Evolutionary conservation across 331 rosid species (phyloP).

Genomic region (Pyrus hybrid): DNA sequence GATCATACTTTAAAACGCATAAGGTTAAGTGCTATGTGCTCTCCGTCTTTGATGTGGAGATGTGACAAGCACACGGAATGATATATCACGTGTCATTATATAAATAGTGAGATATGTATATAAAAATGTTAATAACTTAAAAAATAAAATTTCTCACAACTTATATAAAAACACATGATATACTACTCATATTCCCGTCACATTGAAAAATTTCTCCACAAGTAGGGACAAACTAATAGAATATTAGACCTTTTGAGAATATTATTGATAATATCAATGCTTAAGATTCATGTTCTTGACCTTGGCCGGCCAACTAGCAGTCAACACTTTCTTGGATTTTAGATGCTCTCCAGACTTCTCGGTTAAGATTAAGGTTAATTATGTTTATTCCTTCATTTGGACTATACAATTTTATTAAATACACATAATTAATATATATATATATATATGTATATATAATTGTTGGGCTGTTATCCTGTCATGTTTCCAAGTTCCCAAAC

Average conservation of each 20-base stretch:
- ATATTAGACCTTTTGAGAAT: background rate
- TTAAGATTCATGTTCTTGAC: background rate
- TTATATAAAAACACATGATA: no score
- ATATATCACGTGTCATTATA: no score
- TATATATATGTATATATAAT: no score
- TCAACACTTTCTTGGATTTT: background rate
- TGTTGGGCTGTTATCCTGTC: background rate
- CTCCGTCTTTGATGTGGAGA: background rate
- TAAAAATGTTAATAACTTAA: no score
- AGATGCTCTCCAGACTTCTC: background rate
- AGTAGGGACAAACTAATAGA: background rate
- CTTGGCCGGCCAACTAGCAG: background rate
- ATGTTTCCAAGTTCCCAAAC: background rate
- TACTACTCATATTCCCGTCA: no score
- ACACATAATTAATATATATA: background rate
- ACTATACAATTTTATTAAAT: background rate
- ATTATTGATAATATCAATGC: background rate
- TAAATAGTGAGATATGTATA: no score
- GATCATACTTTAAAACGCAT: no score
- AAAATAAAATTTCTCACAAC: no score
- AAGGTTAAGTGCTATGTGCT: no score
- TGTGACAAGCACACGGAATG: no score
- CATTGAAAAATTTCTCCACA: no score
- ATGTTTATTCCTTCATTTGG: background rate
- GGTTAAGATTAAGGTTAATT: background rate